These are phyloP conservation scores for Chamaecyparis obtusa DNA, from an alignment of 75 land plant genomes.

Conservation along the genomic window DNA sequence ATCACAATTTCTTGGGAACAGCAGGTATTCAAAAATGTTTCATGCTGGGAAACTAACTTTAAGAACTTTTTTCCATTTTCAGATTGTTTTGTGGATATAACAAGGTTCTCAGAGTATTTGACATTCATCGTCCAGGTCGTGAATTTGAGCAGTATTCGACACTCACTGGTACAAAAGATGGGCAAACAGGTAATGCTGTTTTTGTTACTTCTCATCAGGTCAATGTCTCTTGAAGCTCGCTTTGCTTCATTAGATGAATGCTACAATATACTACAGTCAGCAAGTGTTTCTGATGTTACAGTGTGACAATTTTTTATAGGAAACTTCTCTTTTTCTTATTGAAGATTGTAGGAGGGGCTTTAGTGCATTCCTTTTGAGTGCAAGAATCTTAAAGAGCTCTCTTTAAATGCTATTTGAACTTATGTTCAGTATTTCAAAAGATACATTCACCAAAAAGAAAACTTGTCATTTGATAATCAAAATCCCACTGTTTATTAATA, in stretches of 20 bases:
- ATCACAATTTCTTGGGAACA: neutral
- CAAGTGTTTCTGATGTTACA: neutral
- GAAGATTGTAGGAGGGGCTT: neutral
- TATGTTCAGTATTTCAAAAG: neutral
- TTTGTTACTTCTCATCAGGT: neutral
- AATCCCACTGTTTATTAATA: neutral
- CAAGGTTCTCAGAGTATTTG: slow-evolving; percentile 84
- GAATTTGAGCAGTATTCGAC: slow-evolving; percentile 82
- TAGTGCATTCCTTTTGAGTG: neutral
- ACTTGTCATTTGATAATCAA: no score
- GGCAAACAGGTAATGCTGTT: slow-evolving; percentile 66
- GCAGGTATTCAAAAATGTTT: neutral
- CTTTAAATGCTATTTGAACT: neutral
- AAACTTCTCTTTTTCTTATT: neutral
- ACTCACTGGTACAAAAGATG: slow-evolving; percentile 67
- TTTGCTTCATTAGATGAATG: neutral
- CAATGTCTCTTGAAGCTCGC: neutral
- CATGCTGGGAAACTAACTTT: neutral
- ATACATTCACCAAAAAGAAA: neutral
- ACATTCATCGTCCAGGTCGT: slow-evolving; percentile 91
- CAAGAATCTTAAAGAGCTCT: neutral
- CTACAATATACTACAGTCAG: neutral
- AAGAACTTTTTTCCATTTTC: slow-evolving; percentile 8
- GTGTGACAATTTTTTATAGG: neutral
- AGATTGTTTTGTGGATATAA: slow-evolving; percentile 97